Conservation (phyloP, 2,329 filamentous ascomycete species). For the Calonectria pteridis region DNA sequence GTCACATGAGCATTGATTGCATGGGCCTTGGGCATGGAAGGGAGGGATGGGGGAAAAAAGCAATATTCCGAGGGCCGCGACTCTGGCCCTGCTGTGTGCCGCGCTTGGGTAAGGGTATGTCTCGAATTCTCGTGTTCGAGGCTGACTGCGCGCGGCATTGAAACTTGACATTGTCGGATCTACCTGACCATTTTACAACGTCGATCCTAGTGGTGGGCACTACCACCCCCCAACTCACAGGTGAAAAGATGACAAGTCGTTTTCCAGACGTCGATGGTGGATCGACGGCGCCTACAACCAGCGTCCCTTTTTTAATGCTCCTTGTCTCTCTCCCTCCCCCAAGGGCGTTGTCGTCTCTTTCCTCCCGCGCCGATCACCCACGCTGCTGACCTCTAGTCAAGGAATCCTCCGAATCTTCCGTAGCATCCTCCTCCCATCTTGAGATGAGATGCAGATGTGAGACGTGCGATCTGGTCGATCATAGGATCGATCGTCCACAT, state of each 20-base stretch:
- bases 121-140: conserved; percentile 6
- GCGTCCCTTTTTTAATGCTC: conserved; percentile 15
- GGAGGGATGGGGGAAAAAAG: background rate
- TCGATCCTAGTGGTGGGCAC: conserved; percentile 13
- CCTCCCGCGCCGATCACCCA: conserved; percentile 33
- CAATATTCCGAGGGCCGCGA: background rate
- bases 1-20: background rate
- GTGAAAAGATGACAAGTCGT: conserved; percentile 33
- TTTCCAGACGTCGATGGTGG: conserved; percentile 24
- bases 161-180: conserved; percentile 29
- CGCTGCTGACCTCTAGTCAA: background rate
- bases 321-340: conserved; percentile 16
- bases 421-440: conserved; percentile 12
- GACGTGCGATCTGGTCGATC: conserved; percentile 8
- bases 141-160: background rate
- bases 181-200: conserved; percentile 28
- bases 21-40: background rate
- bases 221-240: conserved; percentile 16
- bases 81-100: background rate
- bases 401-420: conserved; percentile 19
- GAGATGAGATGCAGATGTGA: conserved; percentile 16
- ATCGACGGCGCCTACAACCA: conserved; percentile 27
- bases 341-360: conserved; percentile 42
- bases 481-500: background rate
- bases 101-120: conserved; percentile 1